Conservation (phyloP, 352 stramenopile species). For the Globisporangium paddicum region DNA sequence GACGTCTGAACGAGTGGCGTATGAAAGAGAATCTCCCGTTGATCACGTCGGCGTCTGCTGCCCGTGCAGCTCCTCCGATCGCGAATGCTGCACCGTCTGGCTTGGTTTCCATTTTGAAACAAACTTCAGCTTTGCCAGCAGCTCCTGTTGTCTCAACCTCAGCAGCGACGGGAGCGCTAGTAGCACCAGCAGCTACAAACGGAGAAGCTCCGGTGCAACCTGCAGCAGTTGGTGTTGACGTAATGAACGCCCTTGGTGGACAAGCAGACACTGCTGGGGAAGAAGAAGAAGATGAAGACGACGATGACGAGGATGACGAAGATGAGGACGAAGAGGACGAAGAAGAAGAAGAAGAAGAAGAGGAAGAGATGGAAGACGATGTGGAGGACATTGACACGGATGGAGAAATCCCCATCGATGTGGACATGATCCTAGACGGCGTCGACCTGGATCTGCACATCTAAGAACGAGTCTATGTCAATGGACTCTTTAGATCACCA, state of each 20-base stretch:
- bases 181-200: not conserved
- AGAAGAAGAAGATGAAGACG: slow-evolving; percentile 41
- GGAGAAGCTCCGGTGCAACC: not conserved
- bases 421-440: slow-evolving; percentile 21
- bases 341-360: slow-evolving; percentile 23
- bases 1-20: slow-evolving; percentile 70
- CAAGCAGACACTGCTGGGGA: slow-evolving; percentile 27
- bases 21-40: slow-evolving; percentile 66
- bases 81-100: not conserved
- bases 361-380: slow-evolving; percentile 29
- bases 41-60: not conserved
- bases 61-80: not conserved
- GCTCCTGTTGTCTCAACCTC: not conserved
- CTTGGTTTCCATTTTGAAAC: not conserved
- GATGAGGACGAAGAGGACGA: slow-evolving; percentile 25
- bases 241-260: not conserved
- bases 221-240: not conserved
- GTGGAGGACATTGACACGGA: slow-evolving; percentile 24
- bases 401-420: slow-evolving; percentile 14
- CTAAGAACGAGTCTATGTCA: not conserved
- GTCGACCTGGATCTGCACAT: slow-evolving; percentile 25
- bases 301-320: slow-evolving; percentile 51
- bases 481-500: no score
- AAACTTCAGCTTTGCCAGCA: no score
- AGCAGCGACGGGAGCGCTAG: not conserved